These are phyloP conservation scores for Hypomyces rosellus DNA, from an alignment of 2,329 filamentous ascomycete genomes.

Conservation along the genomic window DNA sequence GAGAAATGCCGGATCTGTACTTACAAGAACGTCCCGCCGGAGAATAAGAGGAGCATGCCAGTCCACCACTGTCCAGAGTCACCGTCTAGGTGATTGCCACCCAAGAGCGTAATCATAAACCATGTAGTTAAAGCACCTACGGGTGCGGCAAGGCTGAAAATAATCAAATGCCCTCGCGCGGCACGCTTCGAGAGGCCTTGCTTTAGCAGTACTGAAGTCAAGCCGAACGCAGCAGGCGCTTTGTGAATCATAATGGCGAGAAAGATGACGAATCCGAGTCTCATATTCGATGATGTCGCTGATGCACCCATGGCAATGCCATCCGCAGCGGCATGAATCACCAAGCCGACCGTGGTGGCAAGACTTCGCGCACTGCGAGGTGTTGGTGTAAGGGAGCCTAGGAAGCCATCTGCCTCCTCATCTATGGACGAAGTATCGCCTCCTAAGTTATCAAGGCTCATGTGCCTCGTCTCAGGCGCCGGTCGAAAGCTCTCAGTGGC, in stretches of 20 bases:
- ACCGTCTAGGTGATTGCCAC: slow-evolving; percentile 52
- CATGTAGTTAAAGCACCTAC: slow-evolving; percentile 80
- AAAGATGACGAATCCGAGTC: slow-evolving; percentile 86
- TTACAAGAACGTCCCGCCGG: slow-evolving; percentile 90
- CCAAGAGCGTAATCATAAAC: slow-evolving; percentile 67
- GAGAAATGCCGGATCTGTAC: slow-evolving; percentile 24
- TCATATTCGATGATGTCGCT: slow-evolving; percentile 64
- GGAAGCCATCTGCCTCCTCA: slow-evolving; percentile 51
- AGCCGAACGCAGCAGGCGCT: slow-evolving; percentile 87
- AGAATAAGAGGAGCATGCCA: slow-evolving; percentile 89
- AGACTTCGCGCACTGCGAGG: slow-evolving; percentile 57
- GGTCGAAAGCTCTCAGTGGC: slow-evolving; percentile 58
- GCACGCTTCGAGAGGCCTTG: slow-evolving; percentile 85
- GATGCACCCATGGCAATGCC: slow-evolving; percentile 94
- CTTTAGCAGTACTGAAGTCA: slow-evolving; percentile 84
- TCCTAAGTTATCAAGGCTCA: slow-evolving; percentile 78
- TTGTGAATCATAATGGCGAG: slow-evolving; percentile 97
- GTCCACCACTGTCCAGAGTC: slow-evolving; percentile 76
- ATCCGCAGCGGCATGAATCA: slow-evolving; percentile 92
- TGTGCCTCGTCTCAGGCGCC: slow-evolving; percentile 68
- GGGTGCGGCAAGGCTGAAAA: slow-evolving; percentile 89
- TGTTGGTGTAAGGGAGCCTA: slow-evolving; percentile 51
- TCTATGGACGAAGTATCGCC: slow-evolving; percentile 44
- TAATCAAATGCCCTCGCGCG: slow-evolving; percentile 74
- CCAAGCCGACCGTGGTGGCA: slow-evolving; percentile 86